A percentile compares a stretch with the other conserved stretches of the same genome.
phyloP scores from a whole-genome alignment of 2,329 filamentous ascomycete genomes.

The Metarhizium rileyi region DNA sequence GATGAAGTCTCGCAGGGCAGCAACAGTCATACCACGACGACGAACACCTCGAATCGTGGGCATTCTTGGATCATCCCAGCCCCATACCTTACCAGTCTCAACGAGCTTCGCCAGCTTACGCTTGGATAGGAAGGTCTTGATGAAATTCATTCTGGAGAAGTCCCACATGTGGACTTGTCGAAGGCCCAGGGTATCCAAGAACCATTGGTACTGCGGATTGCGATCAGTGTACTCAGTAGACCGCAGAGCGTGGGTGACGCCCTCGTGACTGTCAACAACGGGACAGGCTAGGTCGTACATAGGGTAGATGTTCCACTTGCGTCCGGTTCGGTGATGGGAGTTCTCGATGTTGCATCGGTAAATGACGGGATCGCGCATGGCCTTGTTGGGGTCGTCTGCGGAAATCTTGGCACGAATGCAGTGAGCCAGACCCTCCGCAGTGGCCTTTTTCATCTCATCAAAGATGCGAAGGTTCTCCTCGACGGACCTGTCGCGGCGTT shows the following conservation, averaged over 20 bases:
- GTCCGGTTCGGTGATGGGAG: constrained; percentile 68
- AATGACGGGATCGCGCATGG: constrained; percentile 92
- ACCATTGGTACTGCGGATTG: constrained; percentile 82
- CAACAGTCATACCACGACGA: constrained; percentile 68
- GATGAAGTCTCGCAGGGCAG: constrained; percentile 74
- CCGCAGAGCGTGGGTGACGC: constrained; percentile 72
- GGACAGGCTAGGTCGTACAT: constrained; percentile 84
- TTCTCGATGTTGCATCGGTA: constrained; percentile 74
- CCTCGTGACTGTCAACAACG: constrained; percentile 70
- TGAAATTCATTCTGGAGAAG: constrained; percentile 76
- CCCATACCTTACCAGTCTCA: constrained; percentile 64
- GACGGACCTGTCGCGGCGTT: constrained; percentile 64
- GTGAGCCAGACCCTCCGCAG: constrained; percentile 68
- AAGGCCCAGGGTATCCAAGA: constrained; percentile 62
- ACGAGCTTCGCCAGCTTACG: constrained; percentile 79
- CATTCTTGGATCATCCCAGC: constrained; percentile 84
- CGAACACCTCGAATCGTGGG: constrained; percentile 73
- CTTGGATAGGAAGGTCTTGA: constrained; percentile 75
- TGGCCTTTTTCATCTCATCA: constrained; percentile 86
- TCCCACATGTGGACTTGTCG: constrained; percentile 78
- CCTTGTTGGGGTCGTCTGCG: constrained; percentile 86
- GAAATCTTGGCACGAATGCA: constrained; percentile 95
- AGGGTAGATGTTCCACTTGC: constrained; percentile 75
- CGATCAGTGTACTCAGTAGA: constrained; percentile 84
- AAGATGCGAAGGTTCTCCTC: constrained; percentile 83